A percentile compares a stretch with the other conserved stretches of the same genome.
These are phyloP conservation scores for Penicillium rolfsii DNA, from an alignment of 2,329 filamentous ascomycete genomes.

Conservation along the genomic window DNA sequence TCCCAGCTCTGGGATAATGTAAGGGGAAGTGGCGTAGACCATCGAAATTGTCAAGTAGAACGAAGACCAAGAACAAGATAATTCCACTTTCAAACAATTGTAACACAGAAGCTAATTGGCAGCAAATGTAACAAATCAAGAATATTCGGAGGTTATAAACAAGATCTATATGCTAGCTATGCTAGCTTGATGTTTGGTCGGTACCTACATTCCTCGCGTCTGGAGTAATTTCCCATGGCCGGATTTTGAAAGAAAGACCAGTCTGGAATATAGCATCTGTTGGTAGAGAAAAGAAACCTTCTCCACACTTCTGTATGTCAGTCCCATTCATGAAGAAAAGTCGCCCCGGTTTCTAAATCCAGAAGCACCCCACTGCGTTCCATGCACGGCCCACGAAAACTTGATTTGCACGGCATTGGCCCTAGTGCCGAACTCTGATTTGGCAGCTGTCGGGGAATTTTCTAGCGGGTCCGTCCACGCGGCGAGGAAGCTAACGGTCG, in stretches of 20 bases:
- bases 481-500: conserved; percentile 9
- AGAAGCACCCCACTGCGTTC: background rate
- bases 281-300: background rate
- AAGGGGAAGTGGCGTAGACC: background rate
- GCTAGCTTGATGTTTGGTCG: background rate
- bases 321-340: background rate
- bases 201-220: background rate
- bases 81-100: no score
- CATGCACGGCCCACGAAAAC: conserved; percentile 13
- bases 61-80: no score
- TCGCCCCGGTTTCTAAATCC: conserved; percentile 10
- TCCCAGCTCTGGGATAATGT: background rate
- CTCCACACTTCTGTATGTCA: background rate
- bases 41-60: background rate
- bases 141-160: background rate
- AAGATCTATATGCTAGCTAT: background rate
- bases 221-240: background rate
- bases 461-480: conserved; percentile 12
- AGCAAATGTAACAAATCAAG: background rate
- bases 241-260: background rate
- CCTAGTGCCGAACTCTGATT: conserved; percentile 16
- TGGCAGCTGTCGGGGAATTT: conserved; percentile 16
- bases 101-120: background rate
- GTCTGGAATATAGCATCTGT: background rate
- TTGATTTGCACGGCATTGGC: conserved; percentile 21